phyloP scores from a whole-genome alignment of 352 stramenopile genomes.

The Phytophthora chlamydospora region DNA sequence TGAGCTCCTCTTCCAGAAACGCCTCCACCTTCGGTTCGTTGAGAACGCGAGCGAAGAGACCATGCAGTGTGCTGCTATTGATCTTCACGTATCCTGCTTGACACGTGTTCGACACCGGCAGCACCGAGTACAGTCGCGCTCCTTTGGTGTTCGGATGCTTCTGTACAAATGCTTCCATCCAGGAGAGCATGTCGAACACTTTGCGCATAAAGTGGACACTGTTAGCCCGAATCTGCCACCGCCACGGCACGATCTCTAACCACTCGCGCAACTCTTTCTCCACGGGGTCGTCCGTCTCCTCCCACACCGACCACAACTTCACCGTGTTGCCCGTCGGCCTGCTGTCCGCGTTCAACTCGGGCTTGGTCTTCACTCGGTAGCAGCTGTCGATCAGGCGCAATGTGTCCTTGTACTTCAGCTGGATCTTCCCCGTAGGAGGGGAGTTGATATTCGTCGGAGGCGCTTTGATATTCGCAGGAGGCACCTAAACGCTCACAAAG shows the following conservation, averaged over 20 bases:
- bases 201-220: constrained; percentile 13
- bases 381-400: constrained; percentile 7
- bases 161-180: constrained; percentile 15
- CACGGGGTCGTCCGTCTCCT: neutral
- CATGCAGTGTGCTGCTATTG: constrained; percentile 23
- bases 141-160: constrained; percentile 14
- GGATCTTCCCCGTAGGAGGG: neutral
- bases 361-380: constrained; percentile 4
- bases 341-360: neutral
- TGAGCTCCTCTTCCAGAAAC: neutral
- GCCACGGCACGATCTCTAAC: constrained; percentile 10
- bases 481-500: too few species aligned
- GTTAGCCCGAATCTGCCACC: constrained; percentile 1
- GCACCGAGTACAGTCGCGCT: constrained; percentile 13
- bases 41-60: constrained; percentile 11
- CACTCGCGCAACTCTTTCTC: constrained; percentile 14
- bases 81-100: constrained; percentile 9
- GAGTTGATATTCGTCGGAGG: too few species aligned
- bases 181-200: constrained; percentile 14
- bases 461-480: too few species aligned
- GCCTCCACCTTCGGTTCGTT: constrained; percentile 1
- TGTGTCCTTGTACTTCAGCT: constrained; percentile 8
- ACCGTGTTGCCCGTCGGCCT: neutral
- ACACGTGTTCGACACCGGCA: constrained; percentile 10
- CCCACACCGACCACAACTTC: constrained; percentile 11